Conservation (phyloP, 2,329 filamentous ascomycete species). For the Thelonectria blattea region DNA sequence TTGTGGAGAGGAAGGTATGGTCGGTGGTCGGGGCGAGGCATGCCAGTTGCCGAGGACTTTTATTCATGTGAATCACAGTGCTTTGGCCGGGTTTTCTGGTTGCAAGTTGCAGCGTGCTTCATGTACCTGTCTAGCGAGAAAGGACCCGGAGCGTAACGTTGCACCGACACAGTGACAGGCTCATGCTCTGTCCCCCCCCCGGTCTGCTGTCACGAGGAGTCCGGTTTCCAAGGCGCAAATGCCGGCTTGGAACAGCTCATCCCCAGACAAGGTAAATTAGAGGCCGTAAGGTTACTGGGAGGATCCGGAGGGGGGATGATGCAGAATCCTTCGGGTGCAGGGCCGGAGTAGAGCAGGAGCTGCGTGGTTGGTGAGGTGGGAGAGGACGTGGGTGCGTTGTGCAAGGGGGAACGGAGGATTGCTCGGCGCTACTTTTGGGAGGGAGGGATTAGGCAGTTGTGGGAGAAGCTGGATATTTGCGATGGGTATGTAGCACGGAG, state of each 20-base stretch:
- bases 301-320: background rate
- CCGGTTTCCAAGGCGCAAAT: background rate
- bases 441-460: background rate
- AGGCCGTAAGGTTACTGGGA: background rate
- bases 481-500: background rate
- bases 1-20: conserved; percentile 53
- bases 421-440: conserved; percentile 23
- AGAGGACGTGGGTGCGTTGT: background rate
- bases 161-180: background rate
- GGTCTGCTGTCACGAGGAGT: conserved; percentile 6
- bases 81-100: background rate
- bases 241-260: background rate
- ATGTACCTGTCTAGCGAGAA: too few relatives aligned
- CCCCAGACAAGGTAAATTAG: background rate
- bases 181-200: background rate
- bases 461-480: background rate
- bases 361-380: background rate
- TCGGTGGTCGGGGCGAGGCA: background rate
- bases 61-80: background rate
- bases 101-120: background rate
- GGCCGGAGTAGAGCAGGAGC: conserved; percentile 8
- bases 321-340: conserved; percentile 1
- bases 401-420: conserved; percentile 20
- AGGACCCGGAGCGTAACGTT: conserved; percentile 1
- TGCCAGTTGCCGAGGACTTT: background rate